These are phyloP conservation scores for Luzula sylvatica DNA, from an alignment of 176 grass and related monocot species.

Conservation along the genomic window DNA sequence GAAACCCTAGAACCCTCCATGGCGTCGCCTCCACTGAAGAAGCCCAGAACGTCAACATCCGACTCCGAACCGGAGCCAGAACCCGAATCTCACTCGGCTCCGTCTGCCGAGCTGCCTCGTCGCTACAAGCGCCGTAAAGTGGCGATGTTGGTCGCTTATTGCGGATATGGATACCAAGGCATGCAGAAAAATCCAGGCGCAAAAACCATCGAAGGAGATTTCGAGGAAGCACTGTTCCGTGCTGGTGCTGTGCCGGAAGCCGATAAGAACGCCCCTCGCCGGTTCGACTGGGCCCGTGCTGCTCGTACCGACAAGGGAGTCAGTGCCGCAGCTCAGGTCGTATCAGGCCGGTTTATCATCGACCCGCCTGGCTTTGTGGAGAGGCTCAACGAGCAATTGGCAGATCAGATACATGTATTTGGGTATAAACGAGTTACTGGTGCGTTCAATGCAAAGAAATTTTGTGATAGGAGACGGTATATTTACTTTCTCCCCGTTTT, in stretches of 20 bases:
- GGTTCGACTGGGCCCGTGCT: conserved; percentile 77
- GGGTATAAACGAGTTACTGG: conserved; percentile 80
- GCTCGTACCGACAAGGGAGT: conserved; percentile 96
- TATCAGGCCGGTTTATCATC: conserved; percentile 81
- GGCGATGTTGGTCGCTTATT: conserved; percentile 80
- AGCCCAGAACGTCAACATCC: conserved; percentile 60
- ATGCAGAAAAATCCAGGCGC: conserved; percentile 99
- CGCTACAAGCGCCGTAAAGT: conserved; percentile 93
- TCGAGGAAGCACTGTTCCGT: conserved; percentile 84
- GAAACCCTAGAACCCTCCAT: conserved; percentile 24
- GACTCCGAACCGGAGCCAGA: conserved; percentile 27
- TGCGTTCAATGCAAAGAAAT: conserved; percentile 81
- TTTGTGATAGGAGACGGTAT: conserved; percentile 70
- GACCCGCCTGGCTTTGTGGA: conserved; percentile 59
- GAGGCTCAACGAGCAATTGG: conserved; percentile 60
- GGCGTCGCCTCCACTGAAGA: conserved; percentile 59
- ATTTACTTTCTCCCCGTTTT: conserved; percentile 80
- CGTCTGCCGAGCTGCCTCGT: conserved; percentile 29
- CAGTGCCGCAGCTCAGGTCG: conserved; percentile 72
- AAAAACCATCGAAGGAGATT: conserved; percentile 84
- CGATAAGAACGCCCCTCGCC: conserved; percentile 44
- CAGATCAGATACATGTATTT: conserved; percentile 61
- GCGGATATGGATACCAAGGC: conserved; percentile 82
- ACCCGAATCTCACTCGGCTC: neutral
- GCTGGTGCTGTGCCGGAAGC: conserved; percentile 55